Percentiles rank a stretch among this genome's conserved stretches.
Conservation (phyloP, 352 stramenopile genomes). For the Globisporangium sylvaticum region DNA sequence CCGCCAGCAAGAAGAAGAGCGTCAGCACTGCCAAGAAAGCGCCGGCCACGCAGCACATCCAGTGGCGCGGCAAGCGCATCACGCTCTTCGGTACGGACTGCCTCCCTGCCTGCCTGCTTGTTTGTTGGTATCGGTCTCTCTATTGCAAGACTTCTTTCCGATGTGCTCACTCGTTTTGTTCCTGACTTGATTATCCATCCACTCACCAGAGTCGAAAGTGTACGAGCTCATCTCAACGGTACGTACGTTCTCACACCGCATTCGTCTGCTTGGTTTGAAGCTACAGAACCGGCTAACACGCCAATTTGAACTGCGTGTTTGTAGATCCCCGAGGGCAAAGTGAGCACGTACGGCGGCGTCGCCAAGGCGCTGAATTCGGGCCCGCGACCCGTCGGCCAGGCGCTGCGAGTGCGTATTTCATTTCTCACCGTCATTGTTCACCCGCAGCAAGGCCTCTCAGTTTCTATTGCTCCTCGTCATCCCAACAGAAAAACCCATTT, state of each 20-base stretch:
- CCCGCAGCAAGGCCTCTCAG: too few species aligned
- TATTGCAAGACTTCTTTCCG: background rate
- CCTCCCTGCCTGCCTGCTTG: too few species aligned
- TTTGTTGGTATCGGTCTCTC: background rate
- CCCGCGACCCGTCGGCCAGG: slow-evolving; percentile 73
- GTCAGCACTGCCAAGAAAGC: slow-evolving; percentile 16
- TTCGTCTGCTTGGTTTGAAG: background rate
- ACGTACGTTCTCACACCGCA: background rate
- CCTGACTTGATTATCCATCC: too few species aligned
- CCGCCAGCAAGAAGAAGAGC: slow-evolving; percentile 2
- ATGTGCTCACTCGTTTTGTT: background rate
- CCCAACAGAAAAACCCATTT: slow-evolving; percentile 73
- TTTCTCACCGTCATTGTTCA: too few species aligned
- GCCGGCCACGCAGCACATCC: slow-evolving; percentile 43
- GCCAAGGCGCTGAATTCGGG: slow-evolving; percentile 58
- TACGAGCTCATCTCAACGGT: slow-evolving; percentile 82
- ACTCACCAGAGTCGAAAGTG: slow-evolving; percentile 75
- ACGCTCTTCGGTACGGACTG: slow-evolving; percentile 59
- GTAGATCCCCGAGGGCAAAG: slow-evolving; percentile 72
- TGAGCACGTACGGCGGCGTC: slow-evolving; percentile 75
- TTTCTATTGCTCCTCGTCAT: background rate
- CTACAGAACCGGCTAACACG: background rate
- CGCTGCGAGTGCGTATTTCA: slow-evolving; percentile 45
- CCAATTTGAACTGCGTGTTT: background rate
- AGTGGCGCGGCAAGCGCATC: slow-evolving; percentile 70